Conservation (phyloP, 1,284 basidiomycete species). For the Pyrrhoderma noxium region DNA sequence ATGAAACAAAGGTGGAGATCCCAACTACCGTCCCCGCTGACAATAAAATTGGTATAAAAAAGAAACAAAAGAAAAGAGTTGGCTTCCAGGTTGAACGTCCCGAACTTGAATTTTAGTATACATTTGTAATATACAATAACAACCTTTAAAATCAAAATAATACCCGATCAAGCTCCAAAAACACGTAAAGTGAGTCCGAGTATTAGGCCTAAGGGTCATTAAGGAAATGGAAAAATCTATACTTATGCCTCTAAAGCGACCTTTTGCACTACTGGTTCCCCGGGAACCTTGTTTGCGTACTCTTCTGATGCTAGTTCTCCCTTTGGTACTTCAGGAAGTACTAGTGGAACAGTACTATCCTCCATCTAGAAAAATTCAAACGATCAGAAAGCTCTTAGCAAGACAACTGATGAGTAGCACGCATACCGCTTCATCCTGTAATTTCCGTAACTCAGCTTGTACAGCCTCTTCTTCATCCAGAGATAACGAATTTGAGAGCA, state of each 20-base stretch:
- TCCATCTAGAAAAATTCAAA: too few species aligned
- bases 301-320: too few species aligned
- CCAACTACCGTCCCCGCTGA: background rate
- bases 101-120: constrained; percentile 47
- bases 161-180: too few species aligned
- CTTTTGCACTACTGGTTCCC: too few species aligned
- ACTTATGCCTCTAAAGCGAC: too few species aligned
- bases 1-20: background rate
- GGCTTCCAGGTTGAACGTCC: constrained; percentile 62
- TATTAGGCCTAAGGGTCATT: background rate
- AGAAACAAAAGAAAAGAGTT: constrained; percentile 59
- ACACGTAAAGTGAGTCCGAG: too few species aligned
- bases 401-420: too few species aligned
- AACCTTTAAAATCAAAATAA: too few species aligned
- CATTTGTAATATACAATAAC: background rate
- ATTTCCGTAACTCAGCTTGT: constrained; percentile 65
- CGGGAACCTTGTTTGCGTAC: too few species aligned
- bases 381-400: too few species aligned
- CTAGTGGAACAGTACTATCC: too few species aligned
- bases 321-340: too few species aligned
- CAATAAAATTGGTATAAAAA: constrained; percentile 23
- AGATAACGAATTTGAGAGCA: constrained; percentile 76
- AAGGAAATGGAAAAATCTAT: background rate
- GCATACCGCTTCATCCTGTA: constrained; percentile 52
- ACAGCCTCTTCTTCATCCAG: constrained; percentile 93